phyloP scores from a whole-genome alignment of 148 eudicot genomes.

The Chenopodium berlandieri region DNA sequence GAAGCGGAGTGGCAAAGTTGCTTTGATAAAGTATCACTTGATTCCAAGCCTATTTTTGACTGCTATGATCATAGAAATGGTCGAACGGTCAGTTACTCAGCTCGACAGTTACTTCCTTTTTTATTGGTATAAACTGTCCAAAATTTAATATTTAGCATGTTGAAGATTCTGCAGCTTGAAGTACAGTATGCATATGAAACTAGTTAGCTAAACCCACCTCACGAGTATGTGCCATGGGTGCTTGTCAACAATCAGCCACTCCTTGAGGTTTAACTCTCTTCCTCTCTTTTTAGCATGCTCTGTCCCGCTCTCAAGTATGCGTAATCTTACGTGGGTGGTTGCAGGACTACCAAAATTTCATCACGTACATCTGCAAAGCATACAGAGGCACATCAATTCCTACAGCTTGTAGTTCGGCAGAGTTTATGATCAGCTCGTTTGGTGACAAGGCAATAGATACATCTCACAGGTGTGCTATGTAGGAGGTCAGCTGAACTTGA shows the following conservation, averaged over 20 bases:
- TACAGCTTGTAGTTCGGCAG: conserved; percentile 39
- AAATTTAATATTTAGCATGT: not conserved
- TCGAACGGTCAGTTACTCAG: conserved; percentile 36
- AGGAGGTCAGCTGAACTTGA: conserved; percentile 22
- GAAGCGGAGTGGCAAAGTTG: conserved; percentile 71
- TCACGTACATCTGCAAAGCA: conserved; percentile 59
- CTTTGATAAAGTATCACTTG: conserved; percentile 36
- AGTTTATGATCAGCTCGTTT: conserved; percentile 17
- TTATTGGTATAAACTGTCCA: not conserved
- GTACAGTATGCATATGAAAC: conserved; percentile 60
- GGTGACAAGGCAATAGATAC: not conserved
- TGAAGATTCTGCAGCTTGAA: conserved; percentile 49
- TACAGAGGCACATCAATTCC: conserved; percentile 54
- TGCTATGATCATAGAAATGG: conserved; percentile 64
- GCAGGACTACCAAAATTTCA: conserved; percentile 69
- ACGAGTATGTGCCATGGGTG: conserved; percentile 76
- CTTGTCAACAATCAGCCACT: conserved; percentile 63
- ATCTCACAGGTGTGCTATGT: conserved; percentile 15
- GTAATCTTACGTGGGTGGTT: conserved; percentile 9
- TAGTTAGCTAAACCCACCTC: conserved; percentile 59
- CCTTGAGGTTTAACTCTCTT: conserved; percentile 38
- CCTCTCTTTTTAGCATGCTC: not conserved
- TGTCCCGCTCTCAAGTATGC: not conserved
- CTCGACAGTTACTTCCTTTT: not conserved
- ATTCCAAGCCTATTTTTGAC: conserved; percentile 41